These are phyloP conservation scores for Puccinia polysora DNA, from an alignment of 1,284 basidiomycete species.

Conservation along the genomic window DNA sequence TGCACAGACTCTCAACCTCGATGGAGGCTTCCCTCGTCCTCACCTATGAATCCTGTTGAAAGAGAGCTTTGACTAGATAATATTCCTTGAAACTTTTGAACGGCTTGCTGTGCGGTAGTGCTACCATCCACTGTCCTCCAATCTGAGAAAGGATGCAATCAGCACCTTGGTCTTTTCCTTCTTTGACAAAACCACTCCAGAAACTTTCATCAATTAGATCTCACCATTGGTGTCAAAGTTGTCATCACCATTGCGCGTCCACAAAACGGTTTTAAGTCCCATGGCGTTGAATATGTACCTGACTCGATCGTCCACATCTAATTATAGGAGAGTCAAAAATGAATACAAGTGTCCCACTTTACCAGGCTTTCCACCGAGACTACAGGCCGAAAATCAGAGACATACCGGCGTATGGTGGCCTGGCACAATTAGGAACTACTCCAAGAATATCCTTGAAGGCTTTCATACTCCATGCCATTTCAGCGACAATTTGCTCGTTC, in stretches of 20 bases:
- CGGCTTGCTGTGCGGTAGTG: conserved; percentile 43
- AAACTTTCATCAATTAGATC: not conserved
- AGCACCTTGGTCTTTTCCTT: not conserved
- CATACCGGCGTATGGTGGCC: conserved; percentile 50
- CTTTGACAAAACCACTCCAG: too few relatives aligned
- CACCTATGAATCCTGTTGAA: conserved; percentile 16
- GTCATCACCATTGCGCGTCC: conserved; percentile 49
- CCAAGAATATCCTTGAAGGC: conserved; percentile 50
- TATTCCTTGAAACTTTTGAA: conserved; percentile 21
- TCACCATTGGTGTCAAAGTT: conserved; percentile 50
- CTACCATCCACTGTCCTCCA: conserved; percentile 50
- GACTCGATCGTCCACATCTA: conserved; percentile 53
- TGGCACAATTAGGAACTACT: conserved; percentile 51
- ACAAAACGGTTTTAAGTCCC: conserved; percentile 52
- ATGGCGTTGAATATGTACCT: conserved; percentile 50
- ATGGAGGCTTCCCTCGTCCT: not conserved
- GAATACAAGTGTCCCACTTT: not conserved
- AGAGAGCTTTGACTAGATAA: conserved; percentile 2
- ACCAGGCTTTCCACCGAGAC: not conserved
- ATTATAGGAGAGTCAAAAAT: conserved; percentile 47
- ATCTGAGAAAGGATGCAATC: conserved; percentile 42
- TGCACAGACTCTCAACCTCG: not conserved
- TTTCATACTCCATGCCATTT: conserved; percentile 74
- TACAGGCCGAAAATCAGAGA: not conserved
- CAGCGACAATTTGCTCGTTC: conserved; percentile 82